A percentile compares a stretch with the other conserved stretches of the same genome.
phyloP scores from a whole-genome alignment of 1,284 basidiomycete species.

The Acaromyces ingoldii region DNA sequence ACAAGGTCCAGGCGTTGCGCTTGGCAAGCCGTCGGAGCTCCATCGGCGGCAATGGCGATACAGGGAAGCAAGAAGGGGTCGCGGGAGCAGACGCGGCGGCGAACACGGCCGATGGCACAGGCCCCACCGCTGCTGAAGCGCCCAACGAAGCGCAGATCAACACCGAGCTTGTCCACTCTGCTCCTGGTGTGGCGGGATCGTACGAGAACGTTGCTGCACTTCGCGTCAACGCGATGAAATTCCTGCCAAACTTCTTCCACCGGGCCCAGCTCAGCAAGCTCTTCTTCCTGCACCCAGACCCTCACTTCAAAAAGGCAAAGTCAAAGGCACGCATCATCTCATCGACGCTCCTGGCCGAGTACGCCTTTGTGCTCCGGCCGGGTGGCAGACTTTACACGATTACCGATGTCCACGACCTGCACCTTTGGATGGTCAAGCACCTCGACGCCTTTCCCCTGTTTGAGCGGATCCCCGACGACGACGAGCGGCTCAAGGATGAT shows the following conservation, averaged over 20 bases:
- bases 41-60: background rate
- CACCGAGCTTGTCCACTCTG: slow-evolving; percentile 23
- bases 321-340: slow-evolving; percentile 96
- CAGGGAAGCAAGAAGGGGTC: slow-evolving; percentile 13
- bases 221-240: slow-evolving; percentile 97
- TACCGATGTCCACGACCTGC: slow-evolving; percentile 90
- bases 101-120: slow-evolving; percentile 5
- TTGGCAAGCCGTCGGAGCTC: slow-evolving; percentile 44
- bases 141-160: slow-evolving; percentile 46
- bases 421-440: slow-evolving; percentile 92
- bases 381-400: slow-evolving; percentile 96
- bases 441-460: slow-evolving; percentile 82
- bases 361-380: slow-evolving; percentile 83
- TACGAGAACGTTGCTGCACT: slow-evolving; percentile 93
- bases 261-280: slow-evolving; percentile 75
- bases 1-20: slow-evolving; percentile 84
- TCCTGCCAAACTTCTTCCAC: slow-evolving; percentile 90
- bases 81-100: slow-evolving; percentile 33
- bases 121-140: slow-evolving; percentile 11
- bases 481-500: slow-evolving; percentile 57
- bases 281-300: slow-evolving; percentile 98
- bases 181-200: slow-evolving; percentile 53
- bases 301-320: slow-evolving; percentile 96
- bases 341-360: slow-evolving; percentile 75
- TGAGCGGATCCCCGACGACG: slow-evolving; percentile 67